Evolutionary conservation across 2,329 filamentous ascomycete genomes (phyloP).

Genomic region (Juglanconis sp.): DNA sequence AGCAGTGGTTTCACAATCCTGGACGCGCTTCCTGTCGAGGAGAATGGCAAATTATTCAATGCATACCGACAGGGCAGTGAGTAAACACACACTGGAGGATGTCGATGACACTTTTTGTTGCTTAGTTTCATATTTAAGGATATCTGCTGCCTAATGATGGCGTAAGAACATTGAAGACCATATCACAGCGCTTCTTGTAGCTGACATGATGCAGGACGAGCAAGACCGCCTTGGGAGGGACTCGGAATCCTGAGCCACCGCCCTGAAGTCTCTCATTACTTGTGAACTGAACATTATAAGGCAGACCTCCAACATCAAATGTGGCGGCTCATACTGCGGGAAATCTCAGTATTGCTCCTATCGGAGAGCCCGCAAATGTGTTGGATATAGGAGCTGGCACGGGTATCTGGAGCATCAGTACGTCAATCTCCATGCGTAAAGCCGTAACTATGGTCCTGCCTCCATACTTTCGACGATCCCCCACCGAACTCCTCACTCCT

Average conservation of each 20-base stretch:
- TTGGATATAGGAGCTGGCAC: constrained; percentile 9
- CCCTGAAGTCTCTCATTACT: not conserved
- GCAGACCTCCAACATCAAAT: constrained; percentile 1
- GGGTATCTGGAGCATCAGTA: constrained; percentile 26
- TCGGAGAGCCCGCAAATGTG: not conserved
- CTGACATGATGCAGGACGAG: not conserved
- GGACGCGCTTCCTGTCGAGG: too few species aligned
- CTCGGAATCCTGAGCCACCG: not conserved
- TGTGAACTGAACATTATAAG: not conserved
- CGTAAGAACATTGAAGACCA: not conserved
- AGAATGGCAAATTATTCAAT: too few species aligned
- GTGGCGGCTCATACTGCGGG: not conserved
- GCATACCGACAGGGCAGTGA: too few species aligned
- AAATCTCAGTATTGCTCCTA: not conserved
- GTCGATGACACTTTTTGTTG: too few species aligned
- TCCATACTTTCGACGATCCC: not conserved
- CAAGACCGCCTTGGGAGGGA: not conserved
- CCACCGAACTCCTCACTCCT: not conserved
- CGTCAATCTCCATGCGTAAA: constrained; percentile 30
- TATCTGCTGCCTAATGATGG: constrained; percentile 1
- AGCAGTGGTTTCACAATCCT: too few species aligned
- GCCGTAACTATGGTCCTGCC: not conserved
- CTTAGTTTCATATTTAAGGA: not conserved
- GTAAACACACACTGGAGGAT: too few species aligned
- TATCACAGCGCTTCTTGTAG: not conserved